Evolutionary conservation across 805 yeast genomes (phyloP).

Genomic region (Candida boidinii): DNA sequence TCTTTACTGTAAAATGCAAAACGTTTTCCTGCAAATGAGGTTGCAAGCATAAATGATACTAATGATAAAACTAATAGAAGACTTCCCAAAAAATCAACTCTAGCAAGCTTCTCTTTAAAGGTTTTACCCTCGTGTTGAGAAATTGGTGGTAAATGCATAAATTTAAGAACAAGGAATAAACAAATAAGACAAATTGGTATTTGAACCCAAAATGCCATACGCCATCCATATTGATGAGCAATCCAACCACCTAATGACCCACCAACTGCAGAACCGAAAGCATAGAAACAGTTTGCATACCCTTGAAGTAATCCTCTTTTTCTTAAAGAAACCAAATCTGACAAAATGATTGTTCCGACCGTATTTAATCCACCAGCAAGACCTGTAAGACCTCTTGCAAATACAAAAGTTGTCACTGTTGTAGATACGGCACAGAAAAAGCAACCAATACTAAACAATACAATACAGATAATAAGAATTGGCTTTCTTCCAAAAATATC

Average conservation of each 20-base stretch:
- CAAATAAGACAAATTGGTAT: conserved; percentile 37
- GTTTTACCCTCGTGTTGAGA: conserved; percentile 32
- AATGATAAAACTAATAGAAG: conserved; percentile 1
- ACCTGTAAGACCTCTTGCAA: conserved; percentile 68
- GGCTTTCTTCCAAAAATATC: conserved; percentile 65
- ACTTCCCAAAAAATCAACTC: conserved; percentile 39
- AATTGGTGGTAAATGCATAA: conserved; percentile 35
- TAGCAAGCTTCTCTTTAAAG: conserved; percentile 33
- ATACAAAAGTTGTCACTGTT: conserved; percentile 37
- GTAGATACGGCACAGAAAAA: conserved; percentile 45
- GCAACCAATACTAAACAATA: conserved; percentile 50
- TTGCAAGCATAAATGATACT: conserved; percentile 1
- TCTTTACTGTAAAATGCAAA: neutral
- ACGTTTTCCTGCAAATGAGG: neutral
- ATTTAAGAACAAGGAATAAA: conserved; percentile 30
- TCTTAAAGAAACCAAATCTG: conserved; percentile 74
- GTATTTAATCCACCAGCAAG: conserved; percentile 87
- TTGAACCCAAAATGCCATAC: conserved; percentile 51
- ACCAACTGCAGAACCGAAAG: conserved; percentile 71
- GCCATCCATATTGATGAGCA: conserved; percentile 54
- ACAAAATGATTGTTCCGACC: conserved; percentile 65
- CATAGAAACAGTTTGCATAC: conserved; percentile 68
- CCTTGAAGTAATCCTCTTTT: conserved; percentile 85
- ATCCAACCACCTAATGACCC: conserved; percentile 57
- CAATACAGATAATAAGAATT: conserved; percentile 41